Percentiles rank a stretch among this genome's conserved stretches.
Conservation (phyloP, 2,329 filamentous ascomycete species). For the Myriosclerotinia scirpicola region DNA sequence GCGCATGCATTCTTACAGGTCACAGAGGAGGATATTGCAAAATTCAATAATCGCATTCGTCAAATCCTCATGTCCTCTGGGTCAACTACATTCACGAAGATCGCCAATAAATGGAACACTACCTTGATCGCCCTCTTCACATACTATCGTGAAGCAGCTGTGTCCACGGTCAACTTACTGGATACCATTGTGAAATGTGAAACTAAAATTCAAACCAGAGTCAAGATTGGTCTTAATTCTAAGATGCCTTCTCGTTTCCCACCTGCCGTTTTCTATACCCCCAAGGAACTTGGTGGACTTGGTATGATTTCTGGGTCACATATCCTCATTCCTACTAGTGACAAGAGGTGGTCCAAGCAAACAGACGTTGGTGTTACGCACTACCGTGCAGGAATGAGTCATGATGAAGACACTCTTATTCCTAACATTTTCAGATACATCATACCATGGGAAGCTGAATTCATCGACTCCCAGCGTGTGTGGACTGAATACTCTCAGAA, state of each 20-base stretch:
- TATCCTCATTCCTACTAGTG: conserved; percentile 93
- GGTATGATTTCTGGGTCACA: conserved; percentile 99
- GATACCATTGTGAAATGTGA: conserved; percentile 99
- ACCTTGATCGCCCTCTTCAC: conserved; percentile 96
- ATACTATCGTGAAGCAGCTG: conserved; percentile 96
- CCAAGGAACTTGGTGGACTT: conserved; percentile 93
- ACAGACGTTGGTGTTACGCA: conserved; percentile 97
- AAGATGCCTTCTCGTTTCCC: conserved; percentile 99
- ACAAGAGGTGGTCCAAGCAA: conserved; percentile 98
- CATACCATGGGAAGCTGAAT: conserved; percentile 98
- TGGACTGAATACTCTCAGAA: conserved; percentile 99
- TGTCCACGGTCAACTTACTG: conserved; percentile 88
- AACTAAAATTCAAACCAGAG: conserved; percentile 97
- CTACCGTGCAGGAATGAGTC: conserved; percentile 95
- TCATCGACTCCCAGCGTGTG: conserved; percentile 97
- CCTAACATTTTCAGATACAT: conserved; percentile 99
- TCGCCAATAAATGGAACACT: conserved; percentile 99
- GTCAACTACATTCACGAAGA: conserved; percentile 99
- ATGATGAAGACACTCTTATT: conserved; percentile 96
- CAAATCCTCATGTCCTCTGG: conserved; percentile 99
- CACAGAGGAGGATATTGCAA: conserved; percentile 95
- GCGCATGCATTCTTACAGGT: conserved; percentile 97
- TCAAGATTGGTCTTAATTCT: conserved; percentile 97
- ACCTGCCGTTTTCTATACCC: conserved; percentile 97
- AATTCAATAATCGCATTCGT: conserved; percentile 98